Base-by-base conservation (phyloP, 2,329 filamentous ascomycete genomes). In the Neopestalotiopsis sp. region DNA sequence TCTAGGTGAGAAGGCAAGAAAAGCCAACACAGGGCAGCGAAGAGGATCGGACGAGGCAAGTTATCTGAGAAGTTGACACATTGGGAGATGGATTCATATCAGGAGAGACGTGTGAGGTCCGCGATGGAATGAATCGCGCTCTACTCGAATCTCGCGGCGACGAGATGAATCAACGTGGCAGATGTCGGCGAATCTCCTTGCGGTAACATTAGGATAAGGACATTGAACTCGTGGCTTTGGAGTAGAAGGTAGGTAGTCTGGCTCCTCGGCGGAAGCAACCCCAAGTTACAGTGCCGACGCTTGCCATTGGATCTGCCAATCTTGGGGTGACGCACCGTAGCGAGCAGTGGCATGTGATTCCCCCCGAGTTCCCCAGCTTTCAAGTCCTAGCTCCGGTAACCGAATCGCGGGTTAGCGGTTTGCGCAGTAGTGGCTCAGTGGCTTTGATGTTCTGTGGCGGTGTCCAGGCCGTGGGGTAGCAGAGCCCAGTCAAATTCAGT, bases 301-400 rank as follows among this genome's bases (percentile, higher is more conserved):
- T 42, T 67, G 40, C 65, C 65, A 59, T 59, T 67, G 28, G 63
- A 34, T 45, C 32, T 56, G 34, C 34, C 34, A 38, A 38, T 38
- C 34, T 63, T 28, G 24, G 45, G 56, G 65, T 67, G 65, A 67
- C 58, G 68, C 68, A 63, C 34, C 20, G 45, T 20, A 20, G 59
- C 65, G 45, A 64, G 24, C 64, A 13, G 65, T 59, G 40, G 68
- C 68, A 69, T 69, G 68, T 69, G 68, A 69, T 69, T 66, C 30
- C 67, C 67, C 58, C 63, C 59, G 40, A 42, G 34, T 66, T 66
- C 67, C 67, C 63, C 65, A 60, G 56, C 56, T 59, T 59, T 24
- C 45, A n/a, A 66, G 45, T 60, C 32, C 52, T 20, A 24, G 65
- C 38, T 24, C 20, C 59, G 24, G 58, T 32, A n/a, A 14, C 65